phyloP scores from a whole-genome alignment of 495 filamentous ascomycete species.

The Xylaria castorea region DNA sequence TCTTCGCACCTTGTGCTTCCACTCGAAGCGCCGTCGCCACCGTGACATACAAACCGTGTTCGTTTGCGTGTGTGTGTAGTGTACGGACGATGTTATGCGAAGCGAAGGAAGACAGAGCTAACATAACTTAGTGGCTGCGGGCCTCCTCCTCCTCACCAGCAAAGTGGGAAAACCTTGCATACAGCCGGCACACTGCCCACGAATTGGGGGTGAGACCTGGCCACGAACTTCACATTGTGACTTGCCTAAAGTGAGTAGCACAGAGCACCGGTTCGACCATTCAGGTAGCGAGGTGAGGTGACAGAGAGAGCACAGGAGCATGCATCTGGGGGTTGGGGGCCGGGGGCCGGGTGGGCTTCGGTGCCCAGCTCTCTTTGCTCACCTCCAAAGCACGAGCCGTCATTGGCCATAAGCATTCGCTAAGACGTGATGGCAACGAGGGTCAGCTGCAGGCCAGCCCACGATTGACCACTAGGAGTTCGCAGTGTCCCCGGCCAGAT shows the following conservation, averaged over 20 bases:
- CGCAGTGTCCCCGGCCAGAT: constrained; percentile 4
- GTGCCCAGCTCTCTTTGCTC: constrained; percentile 2
- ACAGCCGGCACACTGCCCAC: constrained; percentile 2
- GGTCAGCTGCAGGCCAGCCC: constrained; percentile 18
- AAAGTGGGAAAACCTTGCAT: constrained; percentile 7
- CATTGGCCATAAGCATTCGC: constrained; percentile 17
- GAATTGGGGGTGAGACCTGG: constrained; percentile 3
- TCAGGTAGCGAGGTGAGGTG: constrained; percentile 1
- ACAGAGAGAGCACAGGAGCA: constrained; percentile 7
- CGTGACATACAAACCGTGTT: constrained; percentile 1
- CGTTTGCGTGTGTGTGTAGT: too few relatives aligned
- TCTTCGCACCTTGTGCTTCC: neutral
- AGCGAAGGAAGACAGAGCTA: constrained; percentile 5
- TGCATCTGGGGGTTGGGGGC: constrained; percentile 4
- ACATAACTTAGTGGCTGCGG: neutral
- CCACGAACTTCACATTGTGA: constrained; percentile 13
- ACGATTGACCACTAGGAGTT: constrained; percentile 13
- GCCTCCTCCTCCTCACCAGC: neutral
- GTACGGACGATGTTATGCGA: constrained; percentile 14
- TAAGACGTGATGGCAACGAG: constrained; percentile 24
- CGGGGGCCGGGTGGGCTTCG: neutral
- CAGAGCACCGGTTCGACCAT: constrained; percentile 14
- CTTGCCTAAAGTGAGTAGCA: constrained; percentile 26
- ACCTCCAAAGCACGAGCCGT: constrained; percentile 16
- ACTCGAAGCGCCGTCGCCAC: constrained; percentile 21